These are phyloP conservation scores for Paspalum vaginatum DNA, from an alignment of 176 grass and related monocot genomes.

Conservation along the genomic window DNA sequence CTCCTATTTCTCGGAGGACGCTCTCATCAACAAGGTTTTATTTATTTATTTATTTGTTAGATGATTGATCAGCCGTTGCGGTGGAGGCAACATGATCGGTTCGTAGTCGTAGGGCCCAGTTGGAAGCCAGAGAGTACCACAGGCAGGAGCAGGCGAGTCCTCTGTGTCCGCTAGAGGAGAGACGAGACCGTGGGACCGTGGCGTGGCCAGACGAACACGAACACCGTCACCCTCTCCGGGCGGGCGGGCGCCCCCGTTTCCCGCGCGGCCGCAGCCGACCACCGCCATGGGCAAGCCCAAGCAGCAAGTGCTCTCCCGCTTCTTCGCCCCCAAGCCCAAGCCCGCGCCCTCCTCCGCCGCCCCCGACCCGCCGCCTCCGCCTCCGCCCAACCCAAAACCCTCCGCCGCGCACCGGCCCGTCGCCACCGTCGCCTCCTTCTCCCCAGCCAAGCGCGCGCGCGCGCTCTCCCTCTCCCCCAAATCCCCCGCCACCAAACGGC, in stretches of 20 bases:
- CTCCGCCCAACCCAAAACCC: conserved; percentile 38
- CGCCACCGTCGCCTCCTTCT: conserved; percentile 65
- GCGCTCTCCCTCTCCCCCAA: conserved; percentile 68
- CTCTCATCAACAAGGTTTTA: no score
- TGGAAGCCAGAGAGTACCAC: background rate
- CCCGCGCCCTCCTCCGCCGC: conserved; percentile 8
- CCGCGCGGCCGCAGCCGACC: background rate
- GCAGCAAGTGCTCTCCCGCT: conserved; percentile 83
- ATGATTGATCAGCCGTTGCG: no score
- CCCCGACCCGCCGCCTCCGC: conserved; percentile 30
- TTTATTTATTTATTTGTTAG: no score
- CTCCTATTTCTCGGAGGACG: no score
- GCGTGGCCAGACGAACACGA: no score
- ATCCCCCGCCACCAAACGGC: conserved; percentile 38
- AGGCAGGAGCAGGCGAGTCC: no score
- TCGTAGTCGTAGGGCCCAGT: background rate
- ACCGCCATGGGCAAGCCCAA: conserved; percentile 82
- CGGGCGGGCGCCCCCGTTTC: no score
- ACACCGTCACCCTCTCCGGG: background rate
- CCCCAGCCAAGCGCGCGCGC: conserved; percentile 68
- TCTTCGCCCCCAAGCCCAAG: conserved; percentile 70
- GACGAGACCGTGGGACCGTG: no score
- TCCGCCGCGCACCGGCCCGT: conserved; percentile 29
- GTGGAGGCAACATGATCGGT: no score
- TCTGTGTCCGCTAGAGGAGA: no score